Evolutionary conservation across 2,329 filamentous ascomycete genomes (phyloP).

Genomic region (Talaromyces piceae): DNA sequence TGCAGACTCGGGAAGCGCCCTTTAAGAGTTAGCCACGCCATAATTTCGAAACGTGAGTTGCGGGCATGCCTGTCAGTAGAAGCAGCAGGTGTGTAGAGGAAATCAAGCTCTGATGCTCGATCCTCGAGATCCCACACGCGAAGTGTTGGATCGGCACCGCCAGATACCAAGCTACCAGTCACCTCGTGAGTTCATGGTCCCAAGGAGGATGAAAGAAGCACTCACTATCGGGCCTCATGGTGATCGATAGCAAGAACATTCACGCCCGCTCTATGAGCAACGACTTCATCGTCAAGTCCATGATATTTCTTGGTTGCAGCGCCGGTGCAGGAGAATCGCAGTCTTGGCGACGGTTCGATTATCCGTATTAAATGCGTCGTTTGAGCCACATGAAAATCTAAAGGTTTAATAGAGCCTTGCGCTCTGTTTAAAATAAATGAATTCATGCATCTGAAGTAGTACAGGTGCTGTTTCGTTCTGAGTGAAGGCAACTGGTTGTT

Average conservation of each 20-base stretch:
- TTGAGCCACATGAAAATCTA: conserved; percentile 58
- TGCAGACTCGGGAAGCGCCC: conserved; percentile 27
- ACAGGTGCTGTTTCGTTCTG: too few relatives aligned
- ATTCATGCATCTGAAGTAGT: conserved; percentile 64
- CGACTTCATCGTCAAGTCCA: conserved; percentile 21
- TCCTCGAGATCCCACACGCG: conserved; percentile 80
- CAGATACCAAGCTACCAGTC: conserved; percentile 62
- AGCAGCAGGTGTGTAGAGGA: conserved; percentile 49
- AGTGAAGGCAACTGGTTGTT: background rate
- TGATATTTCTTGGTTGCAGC: conserved; percentile 6
- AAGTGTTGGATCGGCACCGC: conserved; percentile 76
- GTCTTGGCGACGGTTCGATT: conserved; percentile 59
- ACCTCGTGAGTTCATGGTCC: background rate
- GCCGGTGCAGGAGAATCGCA: conserved; percentile 60
- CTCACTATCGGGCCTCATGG: conserved; percentile 68
- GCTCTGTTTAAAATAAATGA: conserved; percentile 68
- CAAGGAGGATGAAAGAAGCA: conserved; percentile 17
- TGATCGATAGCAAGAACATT: conserved; percentile 73
- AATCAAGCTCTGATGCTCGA: conserved; percentile 39
- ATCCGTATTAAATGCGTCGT: conserved; percentile 59
- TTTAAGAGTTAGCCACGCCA: conserved; percentile 45
- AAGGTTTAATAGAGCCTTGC: conserved; percentile 58
- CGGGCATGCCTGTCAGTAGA: conserved; percentile 29
- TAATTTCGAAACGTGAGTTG: background rate
- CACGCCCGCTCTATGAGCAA: conserved; percentile 69